Evolutionary conservation across 164 flowering plant species (phyloP).

Genomic region (Amborella trichopoda): DNA sequence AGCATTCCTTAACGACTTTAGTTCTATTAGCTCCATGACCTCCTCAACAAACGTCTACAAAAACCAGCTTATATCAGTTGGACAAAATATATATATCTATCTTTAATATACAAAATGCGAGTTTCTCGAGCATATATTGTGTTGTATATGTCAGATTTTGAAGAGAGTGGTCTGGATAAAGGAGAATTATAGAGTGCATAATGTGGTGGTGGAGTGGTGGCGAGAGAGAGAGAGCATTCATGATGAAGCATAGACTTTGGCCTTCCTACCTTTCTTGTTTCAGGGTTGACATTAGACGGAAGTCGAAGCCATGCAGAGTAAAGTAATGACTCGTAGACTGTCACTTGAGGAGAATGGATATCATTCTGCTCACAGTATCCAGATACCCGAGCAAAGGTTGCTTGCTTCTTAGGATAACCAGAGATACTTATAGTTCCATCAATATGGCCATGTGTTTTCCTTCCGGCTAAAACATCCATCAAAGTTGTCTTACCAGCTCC

Average conservation of each 20-base stretch:
- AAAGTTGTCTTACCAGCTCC: constrained; percentile 57
- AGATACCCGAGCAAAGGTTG: constrained; percentile 36
- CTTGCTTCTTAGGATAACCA: constrained; percentile 41
- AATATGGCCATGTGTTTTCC: constrained; percentile 37
- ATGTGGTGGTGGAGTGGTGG: no score
- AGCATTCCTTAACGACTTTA: constrained; percentile 21
- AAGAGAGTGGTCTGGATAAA: not conserved
- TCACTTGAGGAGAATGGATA: constrained; percentile 38
- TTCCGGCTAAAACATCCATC: constrained; percentile 41
- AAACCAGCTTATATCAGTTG: not conserved
- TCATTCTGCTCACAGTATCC: constrained; percentile 51
- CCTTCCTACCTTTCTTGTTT: constrained; percentile 18
- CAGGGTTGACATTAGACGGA: constrained; percentile 17
- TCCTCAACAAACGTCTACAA: constrained; percentile 43
- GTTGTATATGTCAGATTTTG: not conserved
- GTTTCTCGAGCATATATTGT: not conserved
- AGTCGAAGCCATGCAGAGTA: constrained; percentile 45
- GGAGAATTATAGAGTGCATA: not conserved
- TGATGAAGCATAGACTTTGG: not conserved
- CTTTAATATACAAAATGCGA: no score
- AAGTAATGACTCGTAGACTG: constrained; percentile 35
- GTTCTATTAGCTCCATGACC: constrained; percentile 45
- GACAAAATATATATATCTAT: no score
- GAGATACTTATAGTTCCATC: constrained; percentile 32
- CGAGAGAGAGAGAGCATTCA: not conserved